Evolutionary conservation across 1,284 basidiomycete species (phyloP), one percentile per base, ranked within the genome.

Genomic region (Rhodotorula sp.): DNA sequence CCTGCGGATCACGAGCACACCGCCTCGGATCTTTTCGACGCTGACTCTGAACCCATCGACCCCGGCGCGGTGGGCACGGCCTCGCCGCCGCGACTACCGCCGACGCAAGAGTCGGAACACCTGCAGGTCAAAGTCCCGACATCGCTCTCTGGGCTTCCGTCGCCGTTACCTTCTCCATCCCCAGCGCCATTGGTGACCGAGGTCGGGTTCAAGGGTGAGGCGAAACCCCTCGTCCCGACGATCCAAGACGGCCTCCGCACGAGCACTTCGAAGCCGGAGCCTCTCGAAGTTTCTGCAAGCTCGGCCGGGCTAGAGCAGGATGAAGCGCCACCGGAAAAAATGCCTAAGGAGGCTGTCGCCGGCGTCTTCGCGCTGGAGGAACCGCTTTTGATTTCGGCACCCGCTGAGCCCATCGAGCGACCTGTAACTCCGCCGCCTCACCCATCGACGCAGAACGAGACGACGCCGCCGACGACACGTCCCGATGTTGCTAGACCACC

Each of bases 111-210:
- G n/a, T 33, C 45, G 5, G 54, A 69, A 37, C 68, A 69, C 29
- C 67, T 69, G 10, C 61, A 53, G 30, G 62, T 69, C 67, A 69
- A 69, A 44, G 49, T 64, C 12, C 67, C 67, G 0, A 44, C 57
- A 14, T 14, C n/a, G n/a, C 45, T 64, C n/a, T 62, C 60, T 7
- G 58, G 60, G 45, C 67, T 69, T 12, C 62, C 57, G 2, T 48
- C 67, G 29, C 61, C 67, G 1, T 24, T 59, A 24, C 62, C 60
- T 1, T 60, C 57, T 7, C 67, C 57, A 12, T 60, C 61, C n/a
- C n/a, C n/a, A n/a, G n/a, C n/a, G 5, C 61, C 61, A 7, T 22
- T 56, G 45, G 42, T 22, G 5, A 48, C 37, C 6, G 64, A 18
- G 20, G 42, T n/a, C 26, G 42, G 46, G n/a, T 12, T 3, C 42